Evolutionary conservation across 208 protist species (phyloP).

Genomic region (Strigomonas galati): DNA sequence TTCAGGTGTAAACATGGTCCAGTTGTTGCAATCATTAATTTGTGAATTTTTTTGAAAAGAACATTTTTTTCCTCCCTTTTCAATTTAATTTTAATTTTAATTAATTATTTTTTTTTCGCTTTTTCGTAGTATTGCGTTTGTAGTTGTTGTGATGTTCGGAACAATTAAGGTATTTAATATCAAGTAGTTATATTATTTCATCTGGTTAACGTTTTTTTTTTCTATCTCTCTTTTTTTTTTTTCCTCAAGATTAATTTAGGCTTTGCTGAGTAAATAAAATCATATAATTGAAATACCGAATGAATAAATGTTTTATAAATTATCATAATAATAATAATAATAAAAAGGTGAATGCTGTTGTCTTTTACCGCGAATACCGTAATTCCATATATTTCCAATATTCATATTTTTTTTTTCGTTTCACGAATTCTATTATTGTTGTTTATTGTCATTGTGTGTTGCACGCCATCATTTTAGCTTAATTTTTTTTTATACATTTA

Average conservation of each 20-base stretch:
- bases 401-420: background rate
- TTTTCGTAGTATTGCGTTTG: background rate
- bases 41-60: slow-evolving; percentile 4
- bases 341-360: too few relatives aligned
- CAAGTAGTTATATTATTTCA: background rate
- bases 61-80: too few relatives aligned
- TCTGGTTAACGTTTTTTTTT: background rate
- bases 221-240: slow-evolving; percentile 14
- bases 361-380: background rate
- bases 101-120: slow-evolving; percentile 15
- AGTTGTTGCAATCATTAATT: background rate
- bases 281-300: too few relatives aligned
- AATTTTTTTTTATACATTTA: too few relatives aligned
- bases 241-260: background rate
- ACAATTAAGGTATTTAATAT: background rate
- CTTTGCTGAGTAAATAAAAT: background rate
- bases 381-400: background rate
- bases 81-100: too few relatives aligned
- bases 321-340: background rate
- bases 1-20: slow-evolving; percentile 45
- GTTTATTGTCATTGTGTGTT: too few relatives aligned
- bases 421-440: too few relatives aligned
- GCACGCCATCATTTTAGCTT: too few relatives aligned
- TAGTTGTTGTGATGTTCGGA: background rate
- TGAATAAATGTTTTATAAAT: background rate